Base-by-base conservation (phyloP, 345 rosid genomes). In the Pelargonium nanum region DNA sequence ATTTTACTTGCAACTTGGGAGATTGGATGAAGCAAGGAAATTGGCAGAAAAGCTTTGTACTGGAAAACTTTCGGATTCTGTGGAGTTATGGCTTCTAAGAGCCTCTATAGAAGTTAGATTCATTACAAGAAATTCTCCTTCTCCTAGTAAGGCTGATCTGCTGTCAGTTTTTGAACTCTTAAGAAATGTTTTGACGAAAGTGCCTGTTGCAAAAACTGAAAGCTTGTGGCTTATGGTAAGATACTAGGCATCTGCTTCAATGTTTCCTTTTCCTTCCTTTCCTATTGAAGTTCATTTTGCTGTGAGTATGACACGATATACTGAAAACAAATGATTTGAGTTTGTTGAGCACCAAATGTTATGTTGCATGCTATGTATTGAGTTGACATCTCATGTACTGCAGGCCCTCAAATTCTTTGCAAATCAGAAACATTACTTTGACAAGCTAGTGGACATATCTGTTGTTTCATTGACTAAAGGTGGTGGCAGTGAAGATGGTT, bases 221-320 rank as follows among this genome's bases (percentile, higher is more conserved):
- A 76, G 80, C 75, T 72, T 89, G 76, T 93, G 99, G 99, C 64
- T 69, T 24, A 72, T 80, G 96, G 99, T 89, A 83, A 57, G 78
- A 66, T 68, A 61, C 56, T 24, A 55, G 24, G n/a, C 30, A 34
- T 26, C 6, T 2, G 0, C 3, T 61, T 20, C 50, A 32, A 58
- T 1, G 21, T n/a, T 5, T 40, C 52, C 16, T 58, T 19, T n/a
- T 48, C 3, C 34, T 51, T 26, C 8, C 21, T 45, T 16, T 21
- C 32, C 4, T 59, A 40, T 58, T 19, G 21, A 55, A 12, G 24
- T 52, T 55, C 21, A 21, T 21, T 2, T 21, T 6, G 21, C 8
- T 55, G 15, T 21, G 5, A 6, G 0, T 22, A 0, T 22, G 17
- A 24, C 26, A 19, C 6, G 6, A 21, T 22, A 22, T 55, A 22